A percentile compares a stretch with the other conserved stretches of the same genome.
phyloP scores from a whole-genome alignment of 2,329 filamentous ascomycete genomes.

The Lecanicillium sp. region DNA sequence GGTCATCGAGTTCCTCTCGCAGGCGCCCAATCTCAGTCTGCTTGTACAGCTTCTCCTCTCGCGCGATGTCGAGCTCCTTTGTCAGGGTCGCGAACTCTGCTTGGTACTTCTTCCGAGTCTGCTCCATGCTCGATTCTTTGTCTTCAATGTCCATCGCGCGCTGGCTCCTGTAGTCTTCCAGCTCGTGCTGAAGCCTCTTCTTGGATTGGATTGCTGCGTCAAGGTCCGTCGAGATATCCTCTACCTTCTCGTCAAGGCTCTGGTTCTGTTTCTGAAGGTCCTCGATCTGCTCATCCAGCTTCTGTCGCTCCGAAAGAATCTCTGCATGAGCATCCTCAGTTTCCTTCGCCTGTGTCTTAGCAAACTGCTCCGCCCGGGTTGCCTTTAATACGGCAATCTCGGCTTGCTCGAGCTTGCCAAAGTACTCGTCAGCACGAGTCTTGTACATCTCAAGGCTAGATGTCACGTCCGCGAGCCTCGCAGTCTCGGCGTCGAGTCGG shows the following conservation, averaged over 20 bases:
- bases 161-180: constrained; percentile 94
- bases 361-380: constrained; percentile 85
- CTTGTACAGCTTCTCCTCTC: constrained; percentile 79
- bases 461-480: constrained; percentile 74
- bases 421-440: constrained; percentile 88
- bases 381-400: constrained; percentile 94
- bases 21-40: constrained; percentile 81
- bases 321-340: constrained; percentile 85
- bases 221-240: constrained; percentile 85
- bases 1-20: constrained; percentile 91
- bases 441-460: constrained; percentile 87
- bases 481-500: constrained; percentile 79
- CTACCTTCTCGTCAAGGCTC: constrained; percentile 80
- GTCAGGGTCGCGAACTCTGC: constrained; percentile 82
- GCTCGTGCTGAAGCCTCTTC: constrained; percentile 90
- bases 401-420: constrained; percentile 92
- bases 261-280: constrained; percentile 87
- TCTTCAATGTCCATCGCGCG: constrained; percentile 95
- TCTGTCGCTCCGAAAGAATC: constrained; percentile 86
- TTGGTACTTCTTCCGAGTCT: constrained; percentile 96
- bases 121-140: constrained; percentile 91
- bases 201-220: constrained; percentile 80
- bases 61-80: constrained; percentile 86
- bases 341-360: constrained; percentile 80
- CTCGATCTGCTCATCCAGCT: constrained; percentile 80